phyloP scores from a whole-genome alignment of 2,329 filamentous ascomycete genomes.

The Metarhizium anisopliae region DNA sequence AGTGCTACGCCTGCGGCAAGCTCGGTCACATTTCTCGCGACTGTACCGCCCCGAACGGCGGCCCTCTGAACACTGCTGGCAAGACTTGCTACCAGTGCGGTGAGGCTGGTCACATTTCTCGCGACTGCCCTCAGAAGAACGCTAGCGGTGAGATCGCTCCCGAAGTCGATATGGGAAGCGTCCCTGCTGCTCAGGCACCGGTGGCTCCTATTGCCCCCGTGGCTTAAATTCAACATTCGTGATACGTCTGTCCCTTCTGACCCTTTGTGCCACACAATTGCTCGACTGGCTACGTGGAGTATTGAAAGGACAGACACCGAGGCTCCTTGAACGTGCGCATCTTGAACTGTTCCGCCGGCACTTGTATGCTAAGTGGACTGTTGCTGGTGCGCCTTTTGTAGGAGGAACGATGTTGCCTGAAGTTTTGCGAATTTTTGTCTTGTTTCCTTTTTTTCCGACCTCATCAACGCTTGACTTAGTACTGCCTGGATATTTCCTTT shows the following conservation, averaged over 20 bases:
- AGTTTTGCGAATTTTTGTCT: not conserved
- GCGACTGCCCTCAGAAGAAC: slow-evolving; percentile 77
- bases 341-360: not conserved
- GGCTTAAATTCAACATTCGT: slow-evolving; percentile 19
- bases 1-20: slow-evolving; percentile 96
- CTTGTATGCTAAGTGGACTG: too few relatives aligned
- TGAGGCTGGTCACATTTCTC: slow-evolving; percentile 90
- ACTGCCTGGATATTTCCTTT: slow-evolving; percentile 14
- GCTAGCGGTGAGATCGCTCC: slow-evolving; percentile 38
- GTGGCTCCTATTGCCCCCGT: slow-evolving; percentile 36
- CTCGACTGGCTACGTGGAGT: not conserved
- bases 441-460: not conserved
- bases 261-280: not conserved
- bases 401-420: not conserved
- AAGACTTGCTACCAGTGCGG: slow-evolving; percentile 99
- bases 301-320: slow-evolving; percentile 4
- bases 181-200: slow-evolving; percentile 27
- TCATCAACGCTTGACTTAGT: not conserved
- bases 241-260: slow-evolving; percentile 8
- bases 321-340: not conserved
- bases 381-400: not conserved
- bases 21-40: slow-evolving; percentile 87
- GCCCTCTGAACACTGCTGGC: slow-evolving; percentile 86
- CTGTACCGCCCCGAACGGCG: slow-evolving; percentile 94
- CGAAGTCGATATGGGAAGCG: slow-evolving; percentile 34